These are phyloP conservation scores for Plasmodium vivax DNA, from an alignment of 169 alveolate genomes.

Conservation along the genomic window DNA sequence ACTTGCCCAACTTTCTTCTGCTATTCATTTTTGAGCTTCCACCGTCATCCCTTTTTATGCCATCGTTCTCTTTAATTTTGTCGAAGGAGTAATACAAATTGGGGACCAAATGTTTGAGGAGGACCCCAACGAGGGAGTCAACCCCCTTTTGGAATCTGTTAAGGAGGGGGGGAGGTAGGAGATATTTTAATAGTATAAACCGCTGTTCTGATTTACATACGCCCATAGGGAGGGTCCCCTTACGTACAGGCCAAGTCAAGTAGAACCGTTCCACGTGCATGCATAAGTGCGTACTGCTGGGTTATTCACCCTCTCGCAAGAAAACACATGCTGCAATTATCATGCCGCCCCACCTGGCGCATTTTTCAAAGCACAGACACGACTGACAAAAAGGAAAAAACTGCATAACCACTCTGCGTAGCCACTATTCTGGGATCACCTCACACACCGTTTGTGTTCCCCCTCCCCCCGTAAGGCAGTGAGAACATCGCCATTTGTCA, in stretches of 20 bases:
- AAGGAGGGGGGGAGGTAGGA: neutral
- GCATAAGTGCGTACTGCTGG: neutral
- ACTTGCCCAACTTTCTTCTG: conserved; percentile 12
- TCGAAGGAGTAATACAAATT: conserved; percentile 56
- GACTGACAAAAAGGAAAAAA: neutral
- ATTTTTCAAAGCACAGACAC: neutral
- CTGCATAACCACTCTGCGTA: neutral
- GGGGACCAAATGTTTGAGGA: conserved; percentile 8
- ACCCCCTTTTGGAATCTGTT: conserved; percentile 31
- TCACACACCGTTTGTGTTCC: neutral
- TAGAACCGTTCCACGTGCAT: neutral
- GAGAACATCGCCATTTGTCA: neutral
- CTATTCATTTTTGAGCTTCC: neutral
- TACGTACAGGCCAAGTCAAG: neutral
- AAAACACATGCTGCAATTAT: neutral
- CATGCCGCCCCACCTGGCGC: neutral
- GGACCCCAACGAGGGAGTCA: conserved; percentile 5
- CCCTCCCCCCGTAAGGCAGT: neutral
- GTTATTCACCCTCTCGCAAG: neutral
- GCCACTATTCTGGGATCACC: neutral
- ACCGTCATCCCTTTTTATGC: neutral
- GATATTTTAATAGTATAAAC: neutral
- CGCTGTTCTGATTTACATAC: neutral
- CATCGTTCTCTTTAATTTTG: conserved; percentile 38
- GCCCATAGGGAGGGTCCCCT: neutral